A percentile compares a stretch with the other conserved stretches of the same genome.
Evolutionary conservation across 176 grass and related monocot species (phyloP).

Genomic region (Bolboschoenus planiculmis): DNA sequence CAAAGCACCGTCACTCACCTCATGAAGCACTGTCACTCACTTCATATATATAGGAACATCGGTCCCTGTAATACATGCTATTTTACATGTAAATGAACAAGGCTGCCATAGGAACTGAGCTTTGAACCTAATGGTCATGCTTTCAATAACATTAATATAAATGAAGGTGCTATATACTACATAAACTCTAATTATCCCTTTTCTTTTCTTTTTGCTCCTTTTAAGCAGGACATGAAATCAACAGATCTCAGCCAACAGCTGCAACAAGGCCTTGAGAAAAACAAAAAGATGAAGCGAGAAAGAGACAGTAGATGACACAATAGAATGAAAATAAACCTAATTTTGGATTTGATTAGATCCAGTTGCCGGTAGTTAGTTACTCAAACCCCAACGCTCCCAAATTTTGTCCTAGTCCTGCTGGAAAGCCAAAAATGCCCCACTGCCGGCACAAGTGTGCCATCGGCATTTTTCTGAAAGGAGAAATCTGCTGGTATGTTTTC

Average conservation of each 20-base stretch:
- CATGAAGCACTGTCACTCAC: no score
- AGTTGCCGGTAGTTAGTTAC: slow-evolving; percentile 5
- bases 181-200: not conserved
- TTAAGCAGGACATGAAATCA: slow-evolving; percentile 38
- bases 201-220: not conserved
- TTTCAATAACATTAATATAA: not conserved
- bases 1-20: not conserved
- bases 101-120: not conserved
- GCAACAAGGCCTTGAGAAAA: slow-evolving; percentile 52
- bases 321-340: not conserved
- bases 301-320: slow-evolving; percentile 56
- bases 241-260: slow-evolving; percentile 57
- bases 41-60: not conserved
- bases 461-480: slow-evolving; percentile 8
- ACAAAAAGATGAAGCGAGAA: slow-evolving; percentile 41
- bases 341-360: slow-evolving; percentile 14
- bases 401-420: not conserved
- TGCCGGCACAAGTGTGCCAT: slow-evolving; percentile 9
- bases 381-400: not conserved
- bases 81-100: not conserved
- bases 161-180: not conserved
- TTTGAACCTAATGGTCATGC: not conserved
- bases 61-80: not conserved
- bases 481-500: slow-evolving; percentile 20
- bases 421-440: slow-evolving; percentile 7